Evolutionary conservation across 352 stramenopile genomes (phyloP).

Genomic region (Pythium biforme): DNA sequence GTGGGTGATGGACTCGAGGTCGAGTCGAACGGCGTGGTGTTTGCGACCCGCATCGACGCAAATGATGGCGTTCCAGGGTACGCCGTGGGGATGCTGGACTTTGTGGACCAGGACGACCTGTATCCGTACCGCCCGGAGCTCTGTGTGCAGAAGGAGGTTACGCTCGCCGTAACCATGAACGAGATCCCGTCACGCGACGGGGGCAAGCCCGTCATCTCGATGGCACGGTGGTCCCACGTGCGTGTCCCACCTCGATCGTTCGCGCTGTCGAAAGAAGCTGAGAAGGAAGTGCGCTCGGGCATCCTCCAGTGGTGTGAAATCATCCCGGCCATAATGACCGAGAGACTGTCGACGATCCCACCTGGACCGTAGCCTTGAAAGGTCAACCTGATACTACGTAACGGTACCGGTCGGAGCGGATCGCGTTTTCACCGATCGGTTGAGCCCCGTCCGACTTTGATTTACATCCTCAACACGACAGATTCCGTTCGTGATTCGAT

Average conservation of each 20-base stretch:
- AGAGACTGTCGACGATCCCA: not conserved
- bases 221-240: not conserved
- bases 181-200: not conserved
- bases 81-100: conserved; percentile 39
- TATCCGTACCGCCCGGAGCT: conserved; percentile 40
- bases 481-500: no score
- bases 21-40: conserved; percentile 46
- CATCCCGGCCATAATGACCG: not conserved
- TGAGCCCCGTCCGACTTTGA: no score
- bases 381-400: no score
- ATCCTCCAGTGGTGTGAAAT: conserved; percentile 8
- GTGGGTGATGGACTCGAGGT: conserved; percentile 20
- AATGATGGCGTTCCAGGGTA: conserved; percentile 24
- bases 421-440: no score
- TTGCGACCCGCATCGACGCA: conserved; percentile 29
- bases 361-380: not conserved
- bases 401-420: no score
- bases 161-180: not conserved
- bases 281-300: not conserved
- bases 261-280: not conserved
- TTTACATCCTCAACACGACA: no score
- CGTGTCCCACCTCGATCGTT: not conserved
- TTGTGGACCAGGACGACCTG: conserved; percentile 37
- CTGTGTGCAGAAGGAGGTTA: conserved; percentile 33
- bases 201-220: not conserved